Evolutionary conservation across 1,284 basidiomycete species (phyloP).

Genomic region (Ganoderma sinense): DNA sequence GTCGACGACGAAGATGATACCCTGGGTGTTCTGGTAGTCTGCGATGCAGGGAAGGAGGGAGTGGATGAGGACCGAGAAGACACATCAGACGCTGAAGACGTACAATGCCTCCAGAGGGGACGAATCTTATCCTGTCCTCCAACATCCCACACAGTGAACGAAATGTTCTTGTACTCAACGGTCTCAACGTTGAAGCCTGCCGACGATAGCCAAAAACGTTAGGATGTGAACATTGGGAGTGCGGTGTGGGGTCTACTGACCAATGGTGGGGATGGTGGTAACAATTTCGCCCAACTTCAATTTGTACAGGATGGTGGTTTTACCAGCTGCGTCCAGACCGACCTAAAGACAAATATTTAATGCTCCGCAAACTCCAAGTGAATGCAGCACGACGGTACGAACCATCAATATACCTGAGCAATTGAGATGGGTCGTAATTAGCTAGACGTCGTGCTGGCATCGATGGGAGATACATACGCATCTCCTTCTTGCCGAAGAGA

Average conservation of each 20-base stretch:
- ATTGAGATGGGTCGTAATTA: constrained; percentile 23
- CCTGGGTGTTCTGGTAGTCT: constrained; percentile 99
- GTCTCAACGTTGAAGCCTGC: constrained; percentile 98
- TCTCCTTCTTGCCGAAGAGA: constrained; percentile 99
- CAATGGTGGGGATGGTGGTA: constrained; percentile 99
- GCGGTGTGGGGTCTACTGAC: constrained; percentile 56
- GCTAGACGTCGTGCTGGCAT: constrained; percentile 35
- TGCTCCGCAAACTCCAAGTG: constrained; percentile 8
- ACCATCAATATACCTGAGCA: constrained; percentile 80
- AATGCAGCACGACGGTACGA: constrained; percentile 33
- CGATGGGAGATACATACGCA: constrained; percentile 76
- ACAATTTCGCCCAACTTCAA: constrained; percentile 99
- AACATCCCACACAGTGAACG: constrained; percentile 92
- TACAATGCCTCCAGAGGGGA: constrained; percentile 99
- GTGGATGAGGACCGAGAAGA: constrained; percentile 23
- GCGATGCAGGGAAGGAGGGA: constrained; percentile 15
- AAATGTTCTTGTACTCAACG: constrained; percentile 93
- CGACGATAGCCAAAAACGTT: constrained; percentile 4
- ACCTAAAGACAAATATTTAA: constrained; percentile 64
- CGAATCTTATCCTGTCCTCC: constrained; percentile 90
- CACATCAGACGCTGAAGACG: constrained; percentile 43
- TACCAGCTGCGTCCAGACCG: constrained; percentile 97
- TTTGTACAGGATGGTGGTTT: constrained; percentile 99
- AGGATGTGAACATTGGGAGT: constrained; percentile 7
- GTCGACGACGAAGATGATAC: constrained; percentile 99